Percentiles rank a stretch among this genome's conserved stretches.
phyloP scores from a whole-genome alignment of 176 grass and related monocot species.

The Paspalum vaginatum region DNA sequence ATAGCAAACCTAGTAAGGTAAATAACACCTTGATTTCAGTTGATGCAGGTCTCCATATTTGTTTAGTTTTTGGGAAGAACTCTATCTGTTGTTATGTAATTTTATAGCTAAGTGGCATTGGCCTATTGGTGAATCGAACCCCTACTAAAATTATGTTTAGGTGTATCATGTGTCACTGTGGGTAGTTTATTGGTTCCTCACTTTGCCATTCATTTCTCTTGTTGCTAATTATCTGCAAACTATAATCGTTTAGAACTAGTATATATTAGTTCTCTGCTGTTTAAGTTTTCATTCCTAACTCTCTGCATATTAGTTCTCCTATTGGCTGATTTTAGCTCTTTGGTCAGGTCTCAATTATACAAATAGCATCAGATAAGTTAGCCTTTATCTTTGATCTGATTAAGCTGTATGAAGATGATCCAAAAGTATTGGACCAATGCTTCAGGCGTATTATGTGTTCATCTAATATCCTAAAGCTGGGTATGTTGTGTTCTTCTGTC shows the following conservation, averaged over 20 bases:
- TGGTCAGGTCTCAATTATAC: slow-evolving; percentile 87
- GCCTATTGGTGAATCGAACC: slow-evolving; percentile 10
- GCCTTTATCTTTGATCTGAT: slow-evolving; percentile 99
- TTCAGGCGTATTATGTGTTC: slow-evolving; percentile 92
- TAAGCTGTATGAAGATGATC: slow-evolving; percentile 84
- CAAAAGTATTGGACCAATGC: slow-evolving; percentile 65
- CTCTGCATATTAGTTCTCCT: slow-evolving; percentile 3
- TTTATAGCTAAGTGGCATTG: neutral
- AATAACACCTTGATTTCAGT: slow-evolving; percentile 27
- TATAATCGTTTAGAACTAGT: slow-evolving; percentile 14
- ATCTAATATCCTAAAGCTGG: slow-evolving; percentile 89
- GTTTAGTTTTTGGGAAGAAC: slow-evolving; percentile 17
- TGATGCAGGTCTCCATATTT: slow-evolving; percentile 12
- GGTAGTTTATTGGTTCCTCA: slow-evolving; percentile 1
- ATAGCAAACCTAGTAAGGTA: slow-evolving; percentile 81
- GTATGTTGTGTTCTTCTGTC: slow-evolving; percentile 49
- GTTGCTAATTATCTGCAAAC: slow-evolving; percentile 1
- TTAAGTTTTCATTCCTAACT: slow-evolving; percentile 19
- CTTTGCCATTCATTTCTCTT: neutral
- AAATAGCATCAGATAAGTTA: slow-evolving; percentile 92
- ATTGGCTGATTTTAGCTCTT: slow-evolving; percentile 29
- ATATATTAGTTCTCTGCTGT: slow-evolving; percentile 16
- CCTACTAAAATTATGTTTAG: neutral
- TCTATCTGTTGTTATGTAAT: neutral
- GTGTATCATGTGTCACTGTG: neutral